Conservation (phyloP, 1,139 yeast species). For the Taiozyma onychis region DNA sequence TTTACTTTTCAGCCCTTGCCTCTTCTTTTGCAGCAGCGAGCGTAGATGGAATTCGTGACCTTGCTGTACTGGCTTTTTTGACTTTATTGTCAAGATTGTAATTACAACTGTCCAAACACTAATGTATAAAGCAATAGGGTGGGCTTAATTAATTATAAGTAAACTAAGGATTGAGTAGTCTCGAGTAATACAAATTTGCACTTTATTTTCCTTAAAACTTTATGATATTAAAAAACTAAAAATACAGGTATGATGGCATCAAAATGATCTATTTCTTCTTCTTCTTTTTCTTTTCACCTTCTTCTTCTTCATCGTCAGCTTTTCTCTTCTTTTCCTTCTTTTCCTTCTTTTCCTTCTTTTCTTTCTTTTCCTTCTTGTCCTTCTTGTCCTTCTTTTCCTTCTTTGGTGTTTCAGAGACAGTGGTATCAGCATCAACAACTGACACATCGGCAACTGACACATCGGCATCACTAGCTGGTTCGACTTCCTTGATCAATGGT, state of each 20-base stretch:
- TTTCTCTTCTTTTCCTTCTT: slow-evolving; percentile 55
- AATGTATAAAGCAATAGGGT: no score
- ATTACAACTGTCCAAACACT: no score
- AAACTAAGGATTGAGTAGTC: no score
- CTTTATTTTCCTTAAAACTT: background rate
- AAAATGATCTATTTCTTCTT: slow-evolving; percentile 23
- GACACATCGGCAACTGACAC: slow-evolving; percentile 28
- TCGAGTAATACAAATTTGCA: no score
- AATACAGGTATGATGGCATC: background rate
- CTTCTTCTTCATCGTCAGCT: slow-evolving; percentile 50
- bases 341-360: slow-evolving; percentile 61
- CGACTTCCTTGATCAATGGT: slow-evolving; percentile 37
- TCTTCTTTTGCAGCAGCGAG: no score
- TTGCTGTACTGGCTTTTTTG: no score
- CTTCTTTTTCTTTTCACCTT: slow-evolving; percentile 50
- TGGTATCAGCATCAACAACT: slow-evolving; percentile 14
- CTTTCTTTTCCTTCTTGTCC: slow-evolving; percentile 60
- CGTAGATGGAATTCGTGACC: no score
- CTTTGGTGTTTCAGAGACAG: slow-evolving; percentile 32
- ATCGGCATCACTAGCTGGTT: slow-evolving; percentile 27
- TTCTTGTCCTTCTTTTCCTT: slow-evolving; percentile 50
- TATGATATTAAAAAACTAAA: background rate
- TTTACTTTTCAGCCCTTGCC: no score
- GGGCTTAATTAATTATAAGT: no score
- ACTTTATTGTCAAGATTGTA: no score